phyloP scores from a whole-genome alignment of 106 monocot species.

The Hemerocallis citrina region DNA sequence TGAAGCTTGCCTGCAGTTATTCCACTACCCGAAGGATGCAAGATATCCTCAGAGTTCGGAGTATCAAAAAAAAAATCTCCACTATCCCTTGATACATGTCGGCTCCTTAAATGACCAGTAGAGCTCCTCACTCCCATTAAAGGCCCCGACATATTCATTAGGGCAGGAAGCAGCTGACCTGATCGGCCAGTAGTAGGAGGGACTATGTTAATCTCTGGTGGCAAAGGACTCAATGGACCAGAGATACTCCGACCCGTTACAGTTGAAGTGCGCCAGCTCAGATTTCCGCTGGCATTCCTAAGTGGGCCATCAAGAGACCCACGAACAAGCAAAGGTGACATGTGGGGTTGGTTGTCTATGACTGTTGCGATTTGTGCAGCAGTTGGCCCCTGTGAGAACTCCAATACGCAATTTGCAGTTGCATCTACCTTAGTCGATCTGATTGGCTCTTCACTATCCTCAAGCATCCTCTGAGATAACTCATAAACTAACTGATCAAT shows the following conservation, averaged over 20 bases:
- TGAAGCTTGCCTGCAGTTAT: slow-evolving; percentile 66
- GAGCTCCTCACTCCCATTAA: slow-evolving; percentile 80
- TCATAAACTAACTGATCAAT: slow-evolving; percentile 96
- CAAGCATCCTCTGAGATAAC: slow-evolving; percentile 93
- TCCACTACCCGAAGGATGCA: slow-evolving; percentile 33
- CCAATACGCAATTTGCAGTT: slow-evolving; percentile 57
- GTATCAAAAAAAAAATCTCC: slow-evolving; percentile 73
- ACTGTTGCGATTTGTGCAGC: slow-evolving; percentile 51
- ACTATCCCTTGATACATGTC: slow-evolving; percentile 96
- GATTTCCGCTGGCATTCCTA: slow-evolving; percentile 63
- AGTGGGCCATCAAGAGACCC: slow-evolving; percentile 84
- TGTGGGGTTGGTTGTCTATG: slow-evolving; percentile 84
- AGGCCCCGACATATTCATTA: slow-evolving; percentile 98
- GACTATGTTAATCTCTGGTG: slow-evolving; percentile 56
- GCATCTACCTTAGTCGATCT: slow-evolving; percentile 50
- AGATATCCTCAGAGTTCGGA: slow-evolving; percentile 83
- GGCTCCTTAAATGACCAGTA: slow-evolving; percentile 76
- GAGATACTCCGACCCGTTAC: slow-evolving; percentile 80
- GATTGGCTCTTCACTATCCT: slow-evolving; percentile 63
- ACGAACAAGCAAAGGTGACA: slow-evolving; percentile 99
- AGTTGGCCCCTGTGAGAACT: slow-evolving; percentile 84
- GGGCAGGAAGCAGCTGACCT: slow-evolving; percentile 83
- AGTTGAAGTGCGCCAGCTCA: slow-evolving; percentile 87
- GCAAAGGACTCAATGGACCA: slow-evolving; percentile 77
- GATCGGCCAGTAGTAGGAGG: slow-evolving; percentile 65